Evolutionary conservation across 177 flowering plant species (phyloP), one percentile per base, ranked within the genome.

Genomic region (Tripterygium wilfordii): DNA sequence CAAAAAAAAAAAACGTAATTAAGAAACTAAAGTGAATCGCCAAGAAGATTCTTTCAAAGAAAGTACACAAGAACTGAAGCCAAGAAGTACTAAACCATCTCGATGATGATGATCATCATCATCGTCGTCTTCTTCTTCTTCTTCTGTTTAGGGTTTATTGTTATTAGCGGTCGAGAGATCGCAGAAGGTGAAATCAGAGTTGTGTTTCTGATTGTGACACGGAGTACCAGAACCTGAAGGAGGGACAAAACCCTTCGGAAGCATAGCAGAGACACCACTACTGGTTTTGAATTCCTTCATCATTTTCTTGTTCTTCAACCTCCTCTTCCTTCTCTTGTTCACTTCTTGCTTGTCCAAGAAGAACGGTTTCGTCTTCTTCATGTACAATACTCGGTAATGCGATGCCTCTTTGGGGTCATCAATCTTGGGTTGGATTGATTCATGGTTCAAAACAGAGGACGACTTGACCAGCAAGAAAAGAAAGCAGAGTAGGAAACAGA

Each of bases 181-280:
- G 56, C 83, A 75, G 46, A 62, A 66, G 18, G 64, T 3, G 46
- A 56, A 50, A 9, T 69, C 24, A 7, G 72, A 65, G 42, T 67
- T 29, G 4, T 82, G 80, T 29, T 60, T 16, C 12, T 47, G 35
- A 53, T 83, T 78, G 35, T 83, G 86, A 63, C 84, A 80, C 0
- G 74, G 67, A n/a, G 90, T 80, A n/a, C n/a, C n/a, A 0, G 83
- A 76, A 20, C 77, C 78, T 1, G 83, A 78, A 39, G 90, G 86
- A 45, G 83, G 80, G 23, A 75, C 70, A 29, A 60, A 64, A 20
- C 90, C 86, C 60, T 80, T 80, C 0, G 90, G 90, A 40, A 83
- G 84, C 90, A 83, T 83, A 25, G 59, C 80, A 2, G 76, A 62
- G 66, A 75, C 74, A 16, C n/a, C n/a, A n/a, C 65, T 36, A 56